Evolutionary conservation across 148 eudicot species (phyloP).

Genomic region (Camellia granthamiana): DNA sequence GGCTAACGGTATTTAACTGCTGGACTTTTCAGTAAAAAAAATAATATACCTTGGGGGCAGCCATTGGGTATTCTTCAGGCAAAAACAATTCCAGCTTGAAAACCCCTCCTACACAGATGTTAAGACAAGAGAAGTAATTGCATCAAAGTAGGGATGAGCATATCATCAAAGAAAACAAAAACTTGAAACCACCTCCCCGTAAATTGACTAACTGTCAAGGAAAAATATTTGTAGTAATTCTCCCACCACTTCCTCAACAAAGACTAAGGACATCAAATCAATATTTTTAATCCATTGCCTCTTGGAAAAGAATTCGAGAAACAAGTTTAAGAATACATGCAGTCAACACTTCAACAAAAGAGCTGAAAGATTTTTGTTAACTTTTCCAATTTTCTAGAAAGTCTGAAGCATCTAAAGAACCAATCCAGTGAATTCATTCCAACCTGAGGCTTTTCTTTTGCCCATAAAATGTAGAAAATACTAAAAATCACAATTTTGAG

Average conservation of each 20-base stretch:
- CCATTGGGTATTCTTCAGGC: constrained; percentile 99
- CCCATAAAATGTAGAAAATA: background rate
- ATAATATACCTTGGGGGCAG: constrained; percentile 86
- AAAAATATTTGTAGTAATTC: background rate
- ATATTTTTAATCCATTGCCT: background rate
- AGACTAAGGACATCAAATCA: background rate
- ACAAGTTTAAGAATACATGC: background rate
- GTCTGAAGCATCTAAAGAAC: background rate
- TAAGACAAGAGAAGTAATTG: constrained; percentile 9
- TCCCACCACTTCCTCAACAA: background rate
- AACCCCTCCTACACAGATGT: constrained; percentile 68
- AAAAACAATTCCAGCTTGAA: constrained; percentile 95
- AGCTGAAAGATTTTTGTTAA: background rate
- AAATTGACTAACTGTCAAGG: background rate
- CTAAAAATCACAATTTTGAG: background rate
- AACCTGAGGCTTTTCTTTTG: background rate
- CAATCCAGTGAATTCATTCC: background rate
- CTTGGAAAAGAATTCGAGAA: background rate
- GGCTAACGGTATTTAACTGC: background rate
- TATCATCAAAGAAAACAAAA: background rate
- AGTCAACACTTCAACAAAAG: background rate
- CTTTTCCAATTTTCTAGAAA: background rate
- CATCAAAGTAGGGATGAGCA: background rate
- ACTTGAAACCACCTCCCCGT: background rate
- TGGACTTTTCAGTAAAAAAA: background rate